Evolutionary conservation across 768 basidiomycete genomes (phyloP).

Genomic region (Leccinum arenicola): DNA sequence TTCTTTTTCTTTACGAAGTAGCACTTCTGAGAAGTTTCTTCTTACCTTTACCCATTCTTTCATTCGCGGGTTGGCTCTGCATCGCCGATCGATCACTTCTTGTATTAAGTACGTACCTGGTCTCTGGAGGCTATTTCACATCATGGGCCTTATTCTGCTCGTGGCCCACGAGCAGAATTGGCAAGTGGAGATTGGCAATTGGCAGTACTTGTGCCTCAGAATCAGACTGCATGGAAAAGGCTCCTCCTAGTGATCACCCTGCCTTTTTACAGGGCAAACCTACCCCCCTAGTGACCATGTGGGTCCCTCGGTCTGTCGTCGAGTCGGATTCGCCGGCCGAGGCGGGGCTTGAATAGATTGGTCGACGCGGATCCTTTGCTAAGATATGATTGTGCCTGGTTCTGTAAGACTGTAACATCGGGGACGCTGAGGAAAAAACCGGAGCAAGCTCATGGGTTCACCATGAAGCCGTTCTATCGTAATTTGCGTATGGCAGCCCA

Average conservation of each 20-base stretch:
- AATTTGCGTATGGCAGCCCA: neutral
- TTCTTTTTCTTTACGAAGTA: neutral
- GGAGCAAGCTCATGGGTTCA: neutral
- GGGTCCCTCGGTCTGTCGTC: no score
- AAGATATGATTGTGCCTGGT: neutral
- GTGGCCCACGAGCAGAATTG: neutral
- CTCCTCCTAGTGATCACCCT: no score
- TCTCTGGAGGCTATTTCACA: neutral
- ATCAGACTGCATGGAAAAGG: neutral
- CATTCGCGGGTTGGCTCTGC: neutral
- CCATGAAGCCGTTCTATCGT: neutral
- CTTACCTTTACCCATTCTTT: neutral
- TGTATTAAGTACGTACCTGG: neutral
- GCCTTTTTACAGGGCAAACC: neutral
- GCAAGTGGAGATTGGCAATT: no score
- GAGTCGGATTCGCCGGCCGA: neutral
- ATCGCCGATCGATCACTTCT: neutral
- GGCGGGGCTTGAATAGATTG: neutral
- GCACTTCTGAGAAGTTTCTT: neutral
- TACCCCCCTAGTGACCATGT: no score
- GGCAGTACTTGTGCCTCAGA: no score
- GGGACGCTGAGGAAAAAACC: neutral
- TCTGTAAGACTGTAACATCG: neutral
- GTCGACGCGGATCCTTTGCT: neutral
- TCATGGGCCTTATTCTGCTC: neutral